Conservation (phyloP, 225 moss, liverwort and hornwort genomes). For the Polytrichum commune region DNA sequence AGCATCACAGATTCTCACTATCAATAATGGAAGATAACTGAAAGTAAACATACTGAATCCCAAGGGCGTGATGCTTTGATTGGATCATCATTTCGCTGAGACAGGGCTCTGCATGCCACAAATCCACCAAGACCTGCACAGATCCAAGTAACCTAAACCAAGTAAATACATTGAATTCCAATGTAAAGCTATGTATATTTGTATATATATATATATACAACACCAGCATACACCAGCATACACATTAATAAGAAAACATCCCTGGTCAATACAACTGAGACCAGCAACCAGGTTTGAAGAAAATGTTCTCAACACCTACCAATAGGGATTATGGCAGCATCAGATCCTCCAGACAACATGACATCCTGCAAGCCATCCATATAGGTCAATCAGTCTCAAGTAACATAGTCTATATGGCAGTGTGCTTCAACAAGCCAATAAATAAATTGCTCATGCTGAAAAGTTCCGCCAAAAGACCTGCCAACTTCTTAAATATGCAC, state of each 20-base stretch:
- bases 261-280: no score
- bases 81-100: conserved; percentile 77
- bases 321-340: conserved; percentile 85
- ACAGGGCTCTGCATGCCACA: conserved; percentile 86
- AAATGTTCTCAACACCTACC: conserved; percentile 32
- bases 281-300: background rate
- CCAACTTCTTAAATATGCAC: no score
- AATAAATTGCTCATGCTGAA: no score
- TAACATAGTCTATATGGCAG: background rate
- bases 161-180: conserved; percentile 1
- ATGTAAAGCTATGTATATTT: no score
- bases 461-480: no score
- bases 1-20: no score
- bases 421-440: background rate
- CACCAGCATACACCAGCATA: no score
- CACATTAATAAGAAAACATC: no score
- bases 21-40: background rate
- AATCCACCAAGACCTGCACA: conserved; percentile 77
- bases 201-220: no score
- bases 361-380: conserved; percentile 46
- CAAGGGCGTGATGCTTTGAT: conserved; percentile 80
- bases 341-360: conserved; percentile 82
- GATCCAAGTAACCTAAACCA: conserved; percentile 7
- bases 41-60: conserved; percentile 58
- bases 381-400: background rate